Evolutionary conservation across 352 stramenopile species (phyloP).

Genomic region (Phytopythium mirpurense): DNA sequence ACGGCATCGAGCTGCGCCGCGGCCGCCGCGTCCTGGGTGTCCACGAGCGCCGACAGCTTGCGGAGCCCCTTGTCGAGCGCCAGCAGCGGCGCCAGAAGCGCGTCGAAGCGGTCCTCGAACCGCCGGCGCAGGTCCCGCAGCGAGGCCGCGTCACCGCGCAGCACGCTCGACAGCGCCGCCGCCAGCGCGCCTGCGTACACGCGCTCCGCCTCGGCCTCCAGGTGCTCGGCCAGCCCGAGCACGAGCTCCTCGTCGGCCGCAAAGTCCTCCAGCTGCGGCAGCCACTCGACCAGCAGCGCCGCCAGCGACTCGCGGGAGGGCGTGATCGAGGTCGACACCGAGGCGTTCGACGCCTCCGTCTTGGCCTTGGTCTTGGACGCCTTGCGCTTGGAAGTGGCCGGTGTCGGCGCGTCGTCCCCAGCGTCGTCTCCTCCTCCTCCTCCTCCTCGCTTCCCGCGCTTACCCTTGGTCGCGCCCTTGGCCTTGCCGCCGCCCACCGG

Average conservation of each 20-base stretch:
- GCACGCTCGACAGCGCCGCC: slow-evolving; percentile 52
- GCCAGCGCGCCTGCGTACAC: slow-evolving; percentile 48
- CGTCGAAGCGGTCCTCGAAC: slow-evolving; percentile 79
- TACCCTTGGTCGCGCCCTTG: slow-evolving; percentile 30
- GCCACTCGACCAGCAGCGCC: slow-evolving; percentile 41
- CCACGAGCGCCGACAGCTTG: slow-evolving; percentile 60
- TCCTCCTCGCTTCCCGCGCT: slow-evolving; percentile 27
- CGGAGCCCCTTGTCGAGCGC: slow-evolving; percentile 62
- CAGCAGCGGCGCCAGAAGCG: slow-evolving; percentile 36
- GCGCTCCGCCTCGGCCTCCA: slow-evolving; percentile 34
- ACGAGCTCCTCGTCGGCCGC: slow-evolving; percentile 69
- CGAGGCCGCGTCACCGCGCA: slow-evolving; percentile 68
- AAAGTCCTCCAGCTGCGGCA: slow-evolving; percentile 39
- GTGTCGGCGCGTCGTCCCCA: slow-evolving; percentile 20
- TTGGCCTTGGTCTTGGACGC: slow-evolving; percentile 11
- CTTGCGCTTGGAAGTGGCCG: slow-evolving; percentile 16
- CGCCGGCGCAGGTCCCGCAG: slow-evolving; percentile 59
- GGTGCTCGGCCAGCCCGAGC: slow-evolving; percentile 33
- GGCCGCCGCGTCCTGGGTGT: slow-evolving; percentile 30
- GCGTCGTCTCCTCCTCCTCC: too few species aligned
- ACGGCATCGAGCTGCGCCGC: slow-evolving; percentile 48
- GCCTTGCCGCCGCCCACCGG: neutral
- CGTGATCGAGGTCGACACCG: slow-evolving; percentile 52
- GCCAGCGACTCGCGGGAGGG: slow-evolving; percentile 38
- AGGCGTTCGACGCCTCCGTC: slow-evolving; percentile 24